Conservation (phyloP, 2,329 filamentous ascomycete genomes). For the Stachybotrys elegans region DNA sequence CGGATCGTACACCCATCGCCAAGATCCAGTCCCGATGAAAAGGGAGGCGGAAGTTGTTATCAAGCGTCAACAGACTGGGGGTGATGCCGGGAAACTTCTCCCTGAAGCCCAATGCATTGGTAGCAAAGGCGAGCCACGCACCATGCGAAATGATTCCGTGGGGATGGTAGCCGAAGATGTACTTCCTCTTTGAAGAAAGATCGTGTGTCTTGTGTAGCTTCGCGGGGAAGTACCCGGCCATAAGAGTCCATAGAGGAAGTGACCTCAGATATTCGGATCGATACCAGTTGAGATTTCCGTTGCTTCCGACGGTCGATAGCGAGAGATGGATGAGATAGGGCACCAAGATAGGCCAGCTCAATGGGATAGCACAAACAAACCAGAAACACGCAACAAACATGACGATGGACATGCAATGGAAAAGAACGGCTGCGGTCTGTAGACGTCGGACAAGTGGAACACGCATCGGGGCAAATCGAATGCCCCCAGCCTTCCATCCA, state of each 20-base stretch:
- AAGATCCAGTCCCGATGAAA: slow-evolving; percentile 94
- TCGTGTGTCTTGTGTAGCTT: slow-evolving; percentile 78
- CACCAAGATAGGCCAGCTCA: slow-evolving; percentile 77
- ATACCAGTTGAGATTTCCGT: slow-evolving; percentile 68
- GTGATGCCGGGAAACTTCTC: slow-evolving; percentile 91
- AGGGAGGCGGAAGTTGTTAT: slow-evolving; percentile 90
- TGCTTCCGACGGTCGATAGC: slow-evolving; percentile 70
- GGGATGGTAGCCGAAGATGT: slow-evolving; percentile 95
- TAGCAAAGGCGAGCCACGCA: slow-evolving; percentile 88
- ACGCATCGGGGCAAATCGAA: slow-evolving; percentile 79
- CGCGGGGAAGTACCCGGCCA: slow-evolving; percentile 89
- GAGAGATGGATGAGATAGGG: slow-evolving; percentile 81
- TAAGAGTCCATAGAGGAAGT: slow-evolving; percentile 77
- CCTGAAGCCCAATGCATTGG: slow-evolving; percentile 81
- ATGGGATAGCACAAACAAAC: slow-evolving; percentile 81
- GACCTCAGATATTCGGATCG: slow-evolving; percentile 72
- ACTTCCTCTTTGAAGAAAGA: slow-evolving; percentile 78
- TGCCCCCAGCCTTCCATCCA: slow-evolving; percentile 42
- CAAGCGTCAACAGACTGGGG: slow-evolving; percentile 89
- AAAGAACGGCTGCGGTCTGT: slow-evolving; percentile 73
- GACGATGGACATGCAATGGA: slow-evolving; percentile 69
- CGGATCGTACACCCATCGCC: slow-evolving; percentile 78
- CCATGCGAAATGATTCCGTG: slow-evolving; percentile 97
- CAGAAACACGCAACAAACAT: slow-evolving; percentile 76
- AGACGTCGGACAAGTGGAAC: slow-evolving; percentile 66